Base-by-base conservation (phyloP, 2,329 filamentous ascomycete genomes). In the Pseudogymnoascus sp. region DNA sequence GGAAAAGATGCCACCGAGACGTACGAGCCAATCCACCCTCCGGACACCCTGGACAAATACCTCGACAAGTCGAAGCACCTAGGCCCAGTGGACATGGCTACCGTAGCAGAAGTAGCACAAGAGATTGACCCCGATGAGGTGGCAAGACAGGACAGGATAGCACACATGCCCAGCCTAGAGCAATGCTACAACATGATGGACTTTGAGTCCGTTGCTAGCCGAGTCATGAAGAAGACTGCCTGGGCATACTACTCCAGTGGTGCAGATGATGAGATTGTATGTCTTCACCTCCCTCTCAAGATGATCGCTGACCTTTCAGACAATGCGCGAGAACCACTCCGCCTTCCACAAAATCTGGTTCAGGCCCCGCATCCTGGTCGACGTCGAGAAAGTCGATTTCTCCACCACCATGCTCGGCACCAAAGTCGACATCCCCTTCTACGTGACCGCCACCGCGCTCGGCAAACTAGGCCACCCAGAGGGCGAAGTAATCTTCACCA, bases 281-380 rank as follows among this genome's bases (percentile, higher is more conserved):
- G 84, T 74, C 18, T 18, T 1, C 16, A 6, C 52, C 18, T 23
- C 3, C 16, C 21, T 35, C 7, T 11, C 4, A 40, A 23, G 14
- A 38, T 28, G 14, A 41, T 31, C 38, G 65, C 70, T 72, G 60
- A 67, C 62, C 31, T 14, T 49, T 0, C 68, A 96, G 89, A 97
- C 95, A 0, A 81, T 97, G 81, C 87, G 93, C 67, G 93, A 97
- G 77, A 99, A 99, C 78, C 93, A 97, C 78, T 86, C 84, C 52
- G 95, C 95, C 52, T 99, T 92, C 79, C 95, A 99, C 79, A 93
- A 96, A 74, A 96, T 97, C 76, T 88, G 93, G 92, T 97, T 99
- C 80, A 87, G 95, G 21, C 95, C 95, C 3, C 88, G 87, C 66
- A 80, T 99, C 62, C 86, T 99, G 62, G 86, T 96, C 61, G 88